Evolutionary conservation across 257 asterid genomes (phyloP), one percentile per base, ranked within the genome.

Genomic region (Lantana camara): DNA sequence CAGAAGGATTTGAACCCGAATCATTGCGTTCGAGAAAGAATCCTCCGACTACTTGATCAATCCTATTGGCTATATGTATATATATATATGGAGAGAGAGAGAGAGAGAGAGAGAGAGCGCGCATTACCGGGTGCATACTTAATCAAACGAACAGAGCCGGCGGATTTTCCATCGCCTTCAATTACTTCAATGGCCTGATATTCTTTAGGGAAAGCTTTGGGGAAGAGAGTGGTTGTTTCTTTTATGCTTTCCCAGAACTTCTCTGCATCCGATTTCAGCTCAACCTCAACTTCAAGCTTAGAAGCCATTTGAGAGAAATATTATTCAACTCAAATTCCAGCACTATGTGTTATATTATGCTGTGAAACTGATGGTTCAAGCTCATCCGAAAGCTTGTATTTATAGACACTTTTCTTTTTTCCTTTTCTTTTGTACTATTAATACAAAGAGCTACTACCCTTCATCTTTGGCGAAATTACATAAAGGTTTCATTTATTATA

Each of bases 101-200:
- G n/a, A n/a, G n/a, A n/a, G n/a, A n/a, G n/a, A n/a, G n/a, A n/a
- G n/a, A n/a, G n/a, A n/a, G n/a, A n/a, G n/a, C n/a, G n/a, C n/a
- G n/a, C n/a, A n/a, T n/a, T 78, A 89, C 95, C 95, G 51, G 77
- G 82, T 13, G 75, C 67, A 67, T 73, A 88, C 24, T 64, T 82
- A 24, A 91, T 57, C 62, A 88, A 48, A 30, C 91, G 95, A 61
- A 91, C 68, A 1, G 94, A 77, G 68, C 85, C 94, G 10, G 60
- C 83, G 1, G 95, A 78, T 45, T 78, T 75, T 3, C 95, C 96
- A 35, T 91, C 96, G 5, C 98, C 98, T 77, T 86, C 92, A n/a
- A 86, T 52, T n/a, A 86, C 75, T 40, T 91, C 67, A 38, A 91
- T 84, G 76, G 83, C 79, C 60, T 83, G 62, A 71, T 79, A 88